Evolutionary conservation across 2,329 filamentous ascomycete genomes (phyloP).

Genomic region (Fusarium equiseti): DNA sequence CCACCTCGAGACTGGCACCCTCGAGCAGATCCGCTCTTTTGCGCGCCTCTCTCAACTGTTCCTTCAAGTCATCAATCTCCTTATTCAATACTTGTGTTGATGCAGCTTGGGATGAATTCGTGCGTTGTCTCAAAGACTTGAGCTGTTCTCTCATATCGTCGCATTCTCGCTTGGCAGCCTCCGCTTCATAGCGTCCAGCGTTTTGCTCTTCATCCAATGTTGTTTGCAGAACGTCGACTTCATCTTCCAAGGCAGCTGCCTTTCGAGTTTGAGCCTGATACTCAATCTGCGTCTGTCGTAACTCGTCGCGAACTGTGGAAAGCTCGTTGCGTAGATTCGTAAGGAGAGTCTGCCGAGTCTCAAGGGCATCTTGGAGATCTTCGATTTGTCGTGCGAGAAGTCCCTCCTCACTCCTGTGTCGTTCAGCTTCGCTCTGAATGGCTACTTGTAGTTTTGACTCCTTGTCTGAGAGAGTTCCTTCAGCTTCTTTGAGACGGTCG

Average conservation of each 20-base stretch:
- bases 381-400: conserved; percentile 79
- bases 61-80: conserved; percentile 47
- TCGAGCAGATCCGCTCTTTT: conserved; percentile 40
- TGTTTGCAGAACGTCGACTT: conserved; percentile 77
- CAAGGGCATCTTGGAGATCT: conserved; percentile 77
- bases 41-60: conserved; percentile 45
- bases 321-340: conserved; percentile 76
- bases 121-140: conserved; percentile 47
- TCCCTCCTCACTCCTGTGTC: conserved; percentile 78
- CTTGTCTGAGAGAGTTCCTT: conserved; percentile 75
- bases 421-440: conserved; percentile 76
- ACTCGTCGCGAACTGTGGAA: conserved; percentile 73
- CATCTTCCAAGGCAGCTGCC: conserved; percentile 77
- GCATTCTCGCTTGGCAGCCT: conserved; percentile 59
- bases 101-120: conserved; percentile 30
- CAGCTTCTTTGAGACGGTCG: conserved; percentile 74
- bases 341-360: conserved; percentile 72
- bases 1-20: conserved; percentile 48
- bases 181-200: conserved; percentile 55
- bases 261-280: conserved; percentile 73
- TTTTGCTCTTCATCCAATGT: conserved; percentile 47
- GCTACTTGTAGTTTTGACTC: conserved; percentile 76
- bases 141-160: conserved; percentile 39
- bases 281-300: conserved; percentile 75
- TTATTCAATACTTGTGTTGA: conserved; percentile 44